Base-by-base conservation (phyloP, 257 asterid genomes). In the Solanum chilense region DNA sequence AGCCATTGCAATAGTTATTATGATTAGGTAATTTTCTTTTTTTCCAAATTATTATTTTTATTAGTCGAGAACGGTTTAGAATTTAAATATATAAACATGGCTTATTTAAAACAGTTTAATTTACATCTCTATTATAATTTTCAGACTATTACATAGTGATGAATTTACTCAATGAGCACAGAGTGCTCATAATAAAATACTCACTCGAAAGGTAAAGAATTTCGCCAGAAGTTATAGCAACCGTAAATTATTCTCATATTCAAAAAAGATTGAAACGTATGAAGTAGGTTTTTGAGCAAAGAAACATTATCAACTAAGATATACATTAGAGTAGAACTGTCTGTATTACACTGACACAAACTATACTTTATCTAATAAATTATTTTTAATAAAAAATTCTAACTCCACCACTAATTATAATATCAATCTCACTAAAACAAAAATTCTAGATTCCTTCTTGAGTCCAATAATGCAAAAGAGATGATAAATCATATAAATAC, bases 231-330 rank as follows among this genome's bases (percentile, higher is more conserved):
- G 4, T 52, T 52, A 15, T 52, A 52, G 7, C n/a, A 0, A 52
- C 0, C 0, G 1, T 15, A 52, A 52, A 52, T 18, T 52, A 52
- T 0, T 23, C 4, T 52, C 5, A 52, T 0, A 52, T 52, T 18
- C 1, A 52, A 6, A 49, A 47, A 47, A 5, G 5, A 52, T 52
- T 15, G 60, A 52, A 52, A 16, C 18, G 3, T 9, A 0, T 52
- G 62, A 52, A 52, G 16, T 16, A 52, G 23, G 9, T 52, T 52
- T 52, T 52, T 16, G 62, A 52, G 62, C 62, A 52, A 52, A 52
- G 62, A 52, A 56, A 20, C 64, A 56, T 20, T 56, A 56, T 56
- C 64, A 56, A 56, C 11, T 52, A 7, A 56, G 11, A 12, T 20
- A 56, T 20, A 56, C 20, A 6, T 20, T 20, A 56, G 0, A 20